Evolutionary conservation across 768 basidiomycete genomes (phyloP).

Genomic region (Suillus subaureus): DNA sequence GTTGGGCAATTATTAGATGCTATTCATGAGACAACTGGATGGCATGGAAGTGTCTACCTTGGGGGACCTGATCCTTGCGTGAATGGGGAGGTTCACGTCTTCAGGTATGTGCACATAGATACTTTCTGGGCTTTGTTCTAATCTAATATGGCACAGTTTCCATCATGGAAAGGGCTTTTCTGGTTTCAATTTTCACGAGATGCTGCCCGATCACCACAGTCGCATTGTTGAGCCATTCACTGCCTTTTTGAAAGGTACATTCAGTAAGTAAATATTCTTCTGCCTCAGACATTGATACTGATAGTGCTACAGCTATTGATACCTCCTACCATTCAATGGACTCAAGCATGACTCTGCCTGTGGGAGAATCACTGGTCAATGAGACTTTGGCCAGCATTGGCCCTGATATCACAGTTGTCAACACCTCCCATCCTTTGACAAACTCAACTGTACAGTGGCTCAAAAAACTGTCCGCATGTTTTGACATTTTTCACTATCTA

Average conservation of each 20-base stretch:
- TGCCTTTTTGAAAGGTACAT: background rate
- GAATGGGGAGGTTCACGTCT: background rate
- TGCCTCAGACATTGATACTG: background rate
- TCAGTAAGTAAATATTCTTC: background rate
- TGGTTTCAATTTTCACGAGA: background rate
- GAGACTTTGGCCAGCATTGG: no score
- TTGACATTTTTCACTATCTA: no score
- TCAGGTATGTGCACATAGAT: no score
- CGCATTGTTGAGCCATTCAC: background rate
- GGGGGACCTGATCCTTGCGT: background rate
- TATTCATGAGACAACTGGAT: background rate
- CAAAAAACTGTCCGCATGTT: no score
- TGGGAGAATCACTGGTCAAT: no score
- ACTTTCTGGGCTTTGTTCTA: no score
- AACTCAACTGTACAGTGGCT: no score
- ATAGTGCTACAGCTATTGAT: background rate
- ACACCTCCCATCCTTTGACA: no score
- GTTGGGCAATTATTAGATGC: background rate
- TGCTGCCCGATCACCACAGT: background rate
- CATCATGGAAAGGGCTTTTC: background rate
- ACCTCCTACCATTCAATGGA: no score
- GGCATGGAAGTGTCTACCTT: background rate
- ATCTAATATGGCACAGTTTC: no score
- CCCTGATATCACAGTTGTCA: no score
- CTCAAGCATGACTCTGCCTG: no score